A percentile compares a stretch with the other conserved stretches of the same genome.
phyloP scores from a whole-genome alignment of 192 early-diverging fungal genomes.

The Coemansia sp. region DNA sequence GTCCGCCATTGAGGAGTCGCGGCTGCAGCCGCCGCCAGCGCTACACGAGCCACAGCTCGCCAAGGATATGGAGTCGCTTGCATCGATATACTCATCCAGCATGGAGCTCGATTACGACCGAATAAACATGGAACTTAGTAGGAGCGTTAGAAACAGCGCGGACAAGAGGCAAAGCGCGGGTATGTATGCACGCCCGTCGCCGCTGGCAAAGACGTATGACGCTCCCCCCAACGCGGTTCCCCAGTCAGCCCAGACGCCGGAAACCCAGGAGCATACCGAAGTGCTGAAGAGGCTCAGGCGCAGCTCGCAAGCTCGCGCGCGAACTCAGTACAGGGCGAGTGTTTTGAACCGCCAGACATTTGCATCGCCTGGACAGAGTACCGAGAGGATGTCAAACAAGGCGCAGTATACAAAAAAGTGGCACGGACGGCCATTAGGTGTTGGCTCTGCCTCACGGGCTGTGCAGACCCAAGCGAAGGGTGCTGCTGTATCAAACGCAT shows the following conservation, averaged over 20 bases:
- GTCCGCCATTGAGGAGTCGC: constrained; percentile 40
- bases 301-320: constrained; percentile 35
- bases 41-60: constrained; percentile 21
- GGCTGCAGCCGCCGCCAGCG: constrained; percentile 38
- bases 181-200: not conserved
- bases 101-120: constrained; percentile 46
- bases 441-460: not conserved
- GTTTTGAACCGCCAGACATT: constrained; percentile 24
- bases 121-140: constrained; percentile 29
- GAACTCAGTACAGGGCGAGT: constrained; percentile 26
- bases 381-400: not conserved
- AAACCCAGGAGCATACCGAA: constrained; percentile 4
- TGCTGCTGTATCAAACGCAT: constrained; percentile 5
- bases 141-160: constrained; percentile 9
- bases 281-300: constrained; percentile 30
- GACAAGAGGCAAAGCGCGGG: not conserved
- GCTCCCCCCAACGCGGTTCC: not conserved
- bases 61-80: constrained; percentile 32
- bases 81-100: constrained; percentile 43
- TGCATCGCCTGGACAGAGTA: not conserved
- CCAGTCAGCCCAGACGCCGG: not conserved
- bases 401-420: constrained; percentile 1
- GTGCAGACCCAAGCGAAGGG: not conserved
- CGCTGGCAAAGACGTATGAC: not conserved
- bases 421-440: not conserved